Evolutionary conservation across 2,329 filamentous ascomycete species (phyloP).

Genomic region (Penicillium sp.): DNA sequence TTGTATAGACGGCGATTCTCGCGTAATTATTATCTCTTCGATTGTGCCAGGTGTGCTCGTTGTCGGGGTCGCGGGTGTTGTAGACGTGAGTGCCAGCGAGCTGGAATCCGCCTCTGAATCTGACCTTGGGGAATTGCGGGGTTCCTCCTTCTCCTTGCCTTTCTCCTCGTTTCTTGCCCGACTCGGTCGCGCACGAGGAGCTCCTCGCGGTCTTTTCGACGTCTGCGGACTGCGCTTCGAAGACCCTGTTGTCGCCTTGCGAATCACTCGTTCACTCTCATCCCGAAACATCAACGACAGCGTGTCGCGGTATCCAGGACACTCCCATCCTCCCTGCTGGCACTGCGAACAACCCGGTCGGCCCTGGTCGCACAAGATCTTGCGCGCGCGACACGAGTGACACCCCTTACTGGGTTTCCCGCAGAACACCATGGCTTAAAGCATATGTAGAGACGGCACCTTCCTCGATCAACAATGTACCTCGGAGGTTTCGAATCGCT

Average conservation of each 20-base stretch:
- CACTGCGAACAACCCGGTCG: conserved; percentile 67
- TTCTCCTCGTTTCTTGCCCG: conserved; percentile 2
- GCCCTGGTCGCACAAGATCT: conserved; percentile 62
- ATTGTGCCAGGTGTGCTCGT: not conserved
- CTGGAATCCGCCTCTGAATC: not conserved
- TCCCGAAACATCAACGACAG: conserved; percentile 69
- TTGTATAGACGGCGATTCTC: conserved; percentile 18
- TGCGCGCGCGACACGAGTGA: conserved; percentile 47
- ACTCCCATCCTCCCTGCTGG: conserved; percentile 62
- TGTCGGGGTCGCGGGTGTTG: not conserved
- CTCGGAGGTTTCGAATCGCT: not conserved
- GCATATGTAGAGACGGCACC: too few species aligned
- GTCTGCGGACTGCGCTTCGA: conserved; percentile 24
- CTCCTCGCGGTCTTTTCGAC: conserved; percentile 3
- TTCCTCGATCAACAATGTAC: not conserved
- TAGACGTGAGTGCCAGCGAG: not conserved
- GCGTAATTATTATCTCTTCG: conserved; percentile 15
- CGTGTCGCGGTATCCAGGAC: conserved; percentile 69
- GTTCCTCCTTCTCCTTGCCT: not conserved
- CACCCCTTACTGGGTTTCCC: conserved; percentile 52
- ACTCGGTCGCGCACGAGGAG: conserved; percentile 22
- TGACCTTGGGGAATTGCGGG: not conserved
- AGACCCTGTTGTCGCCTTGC: conserved; percentile 55
- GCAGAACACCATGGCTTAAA: conserved; percentile 44
- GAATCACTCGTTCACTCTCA: conserved; percentile 66